phyloP scores from a whole-genome alignment of 495 filamentous ascomycete genomes.

The Glarea lozoyensis region DNA sequence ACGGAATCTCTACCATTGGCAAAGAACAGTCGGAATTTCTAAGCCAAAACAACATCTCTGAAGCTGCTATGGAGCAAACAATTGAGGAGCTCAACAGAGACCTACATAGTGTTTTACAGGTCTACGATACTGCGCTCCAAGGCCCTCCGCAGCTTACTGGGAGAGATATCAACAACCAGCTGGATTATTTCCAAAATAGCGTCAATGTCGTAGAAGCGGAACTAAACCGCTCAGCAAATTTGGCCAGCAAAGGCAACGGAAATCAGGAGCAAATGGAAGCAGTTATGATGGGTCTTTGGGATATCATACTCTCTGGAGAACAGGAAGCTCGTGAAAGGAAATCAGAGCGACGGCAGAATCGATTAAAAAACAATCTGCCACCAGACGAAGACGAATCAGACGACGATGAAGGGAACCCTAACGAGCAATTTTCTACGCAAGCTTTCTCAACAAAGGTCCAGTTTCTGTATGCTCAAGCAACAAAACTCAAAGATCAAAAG shows the following conservation, averaged over 20 bases:
- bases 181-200: conserved; percentile 40
- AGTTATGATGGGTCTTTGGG: conserved; percentile 62
- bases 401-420: conserved; percentile 38
- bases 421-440: conserved; percentile 55
- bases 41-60: conserved; percentile 13
- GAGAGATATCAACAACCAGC: conserved; percentile 38
- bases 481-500: conserved; percentile 72
- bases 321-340: conserved; percentile 48
- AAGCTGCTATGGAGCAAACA: conserved; percentile 31
- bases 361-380: conserved; percentile 30
- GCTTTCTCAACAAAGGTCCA: conserved; percentile 70
- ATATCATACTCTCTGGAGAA: conserved; percentile 56
- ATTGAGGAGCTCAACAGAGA: conserved; percentile 42
- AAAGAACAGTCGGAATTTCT: conserved; percentile 13
- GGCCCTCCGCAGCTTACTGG: conserved; percentile 37
- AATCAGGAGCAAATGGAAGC: conserved; percentile 44
- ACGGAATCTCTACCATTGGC: conserved; percentile 31
- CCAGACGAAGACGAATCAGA: conserved; percentile 34
- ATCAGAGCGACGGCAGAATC: conserved; percentile 34
- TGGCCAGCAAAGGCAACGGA: conserved; percentile 14
- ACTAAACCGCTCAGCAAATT: conserved; percentile 14
- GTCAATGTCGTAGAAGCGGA: conserved; percentile 29
- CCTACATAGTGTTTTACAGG: conserved; percentile 39
- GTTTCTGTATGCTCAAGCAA: conserved; percentile 55
- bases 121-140: conserved; percentile 38